A percentile compares a stretch with the other conserved stretches of the same genome.
These are phyloP conservation scores for Rhodotorula kratochvilovae DNA, from an alignment of 768 basidiomycete species.

Conservation along the genomic window DNA sequence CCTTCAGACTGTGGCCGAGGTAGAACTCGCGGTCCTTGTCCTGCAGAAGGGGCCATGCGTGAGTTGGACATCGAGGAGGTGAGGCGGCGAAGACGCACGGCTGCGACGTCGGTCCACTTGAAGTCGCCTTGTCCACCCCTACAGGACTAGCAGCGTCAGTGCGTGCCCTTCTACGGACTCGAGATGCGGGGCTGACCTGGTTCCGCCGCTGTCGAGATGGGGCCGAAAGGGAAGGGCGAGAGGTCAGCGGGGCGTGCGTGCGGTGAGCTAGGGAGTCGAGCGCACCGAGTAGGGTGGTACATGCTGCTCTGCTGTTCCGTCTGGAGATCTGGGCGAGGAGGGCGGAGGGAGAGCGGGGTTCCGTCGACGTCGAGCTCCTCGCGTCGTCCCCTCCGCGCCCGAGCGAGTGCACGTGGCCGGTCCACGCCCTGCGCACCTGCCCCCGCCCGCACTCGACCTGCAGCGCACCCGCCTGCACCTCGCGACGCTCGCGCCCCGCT, in stretches of 20 bases:
- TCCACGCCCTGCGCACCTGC: neutral
- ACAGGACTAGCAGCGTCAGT: neutral
- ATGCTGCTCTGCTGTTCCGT: neutral
- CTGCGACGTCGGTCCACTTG: constrained; percentile 38
- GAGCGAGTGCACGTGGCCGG: neutral
- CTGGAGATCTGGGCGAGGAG: neutral
- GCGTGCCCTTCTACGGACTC: accelerated
- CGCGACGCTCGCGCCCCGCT: too few species aligned
- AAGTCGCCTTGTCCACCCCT: constrained; percentile 40
- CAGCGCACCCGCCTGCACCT: neutral
- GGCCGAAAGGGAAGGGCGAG: neutral
- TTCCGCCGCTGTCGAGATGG: constrained; percentile 22
- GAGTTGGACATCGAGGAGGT: neutral
- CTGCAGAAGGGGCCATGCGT: constrained; percentile 1
- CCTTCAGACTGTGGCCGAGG: constrained; percentile 74
- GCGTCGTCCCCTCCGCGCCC: neutral
- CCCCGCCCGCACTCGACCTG: neutral
- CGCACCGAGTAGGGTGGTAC: constrained; percentile 33
- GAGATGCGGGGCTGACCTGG: constrained; percentile 4
- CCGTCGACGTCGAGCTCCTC: neutral
- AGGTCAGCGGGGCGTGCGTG: neutral
- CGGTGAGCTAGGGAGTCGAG: neutral
- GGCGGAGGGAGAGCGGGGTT: neutral
- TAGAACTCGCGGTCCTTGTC: constrained; percentile 63
- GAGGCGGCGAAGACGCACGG: constrained; percentile 10